Percentiles rank a stretch among this genome's conserved stretches.
Evolutionary conservation across 306 rosid genomes (phyloP).

Genomic region (Prunus armeniaca): DNA sequence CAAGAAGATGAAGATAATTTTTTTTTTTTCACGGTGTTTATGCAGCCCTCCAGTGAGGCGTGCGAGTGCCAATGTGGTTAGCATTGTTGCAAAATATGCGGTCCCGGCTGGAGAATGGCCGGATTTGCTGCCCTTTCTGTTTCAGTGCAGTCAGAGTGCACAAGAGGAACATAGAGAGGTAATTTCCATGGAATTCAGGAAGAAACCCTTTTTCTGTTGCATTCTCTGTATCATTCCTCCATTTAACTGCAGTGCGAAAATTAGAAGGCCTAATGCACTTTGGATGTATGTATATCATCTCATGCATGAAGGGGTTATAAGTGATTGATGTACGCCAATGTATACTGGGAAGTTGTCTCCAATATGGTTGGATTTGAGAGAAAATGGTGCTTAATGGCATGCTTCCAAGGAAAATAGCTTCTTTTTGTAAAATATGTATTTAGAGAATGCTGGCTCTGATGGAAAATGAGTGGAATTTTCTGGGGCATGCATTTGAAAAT

Average conservation of each 20-base stretch:
- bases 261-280: background rate
- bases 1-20: background rate
- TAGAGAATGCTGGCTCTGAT: too few species aligned
- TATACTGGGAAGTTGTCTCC: background rate
- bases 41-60: constrained; percentile 89
- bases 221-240: background rate
- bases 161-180: constrained; percentile 98
- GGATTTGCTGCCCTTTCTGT: constrained; percentile 87
- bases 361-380: background rate
- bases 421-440: too few species aligned
- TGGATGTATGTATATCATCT: too few species aligned
- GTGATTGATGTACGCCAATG: background rate
- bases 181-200: constrained; percentile 16
- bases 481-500: too few species aligned
- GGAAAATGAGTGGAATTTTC: too few species aligned
- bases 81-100: constrained; percentile 87
- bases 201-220: background rate
- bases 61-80: constrained; percentile 95
- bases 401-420: too few species aligned
- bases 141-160: constrained; percentile 90
- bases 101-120: constrained; percentile 97
- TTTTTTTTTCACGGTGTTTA: constrained; percentile 12
- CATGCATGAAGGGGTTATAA: background rate
- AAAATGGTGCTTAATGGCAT: background rate
- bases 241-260: background rate